Evolutionary conservation across 176 grass and related monocot species (phyloP), one percentile per base, ranked within the genome.

Genomic region (Bolboschoenus planiculmis): DNA sequence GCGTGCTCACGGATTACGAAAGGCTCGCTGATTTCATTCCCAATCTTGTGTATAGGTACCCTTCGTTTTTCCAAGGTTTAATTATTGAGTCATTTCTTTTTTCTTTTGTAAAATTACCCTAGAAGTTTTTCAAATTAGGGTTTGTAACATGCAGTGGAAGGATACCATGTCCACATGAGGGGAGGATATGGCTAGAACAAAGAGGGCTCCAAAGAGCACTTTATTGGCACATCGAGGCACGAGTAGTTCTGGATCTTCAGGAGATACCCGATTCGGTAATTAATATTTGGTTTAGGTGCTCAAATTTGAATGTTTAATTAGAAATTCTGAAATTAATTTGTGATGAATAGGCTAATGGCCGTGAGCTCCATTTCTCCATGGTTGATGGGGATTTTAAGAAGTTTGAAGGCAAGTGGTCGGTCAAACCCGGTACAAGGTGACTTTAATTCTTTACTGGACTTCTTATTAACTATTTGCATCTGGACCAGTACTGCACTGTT

Each of bases 221-320:
- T n/a, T 98, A 98, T 75, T 98, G 95, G 92, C 90, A 98, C 72
- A 98, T 98, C 33, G 95, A 95, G 84, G 95, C 95, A 0, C 92
- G 90, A 5, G 95, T 98, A 16, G 92, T 98, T 33, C 85, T 98
- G 86, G 90, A 98, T 84, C 95, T 98, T 82, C 84, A 90, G 62
- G 92, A 98, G 79, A 76, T 98, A 18, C 67, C 86, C 0, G 83
- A 95, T 63, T 90, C 86, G 0, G 92, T 98, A 93, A 51, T 61
- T 57, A 66, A 43, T 24, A 11, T 20, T n/a, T 10, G 67, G 56
- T 43, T 30, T 46, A 20, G 23, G 8, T 8, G 13, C 7, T 65
- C 10, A 30, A 20, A 21, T 10, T 31, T 48, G 33, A 64, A 15
- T 30, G 14, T 47, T 59, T 29, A 61, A 18, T 27, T 81, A 3